Conservation (phyloP, 1,139 yeast genomes). For the Trichomonascaceae sp. region DNA sequence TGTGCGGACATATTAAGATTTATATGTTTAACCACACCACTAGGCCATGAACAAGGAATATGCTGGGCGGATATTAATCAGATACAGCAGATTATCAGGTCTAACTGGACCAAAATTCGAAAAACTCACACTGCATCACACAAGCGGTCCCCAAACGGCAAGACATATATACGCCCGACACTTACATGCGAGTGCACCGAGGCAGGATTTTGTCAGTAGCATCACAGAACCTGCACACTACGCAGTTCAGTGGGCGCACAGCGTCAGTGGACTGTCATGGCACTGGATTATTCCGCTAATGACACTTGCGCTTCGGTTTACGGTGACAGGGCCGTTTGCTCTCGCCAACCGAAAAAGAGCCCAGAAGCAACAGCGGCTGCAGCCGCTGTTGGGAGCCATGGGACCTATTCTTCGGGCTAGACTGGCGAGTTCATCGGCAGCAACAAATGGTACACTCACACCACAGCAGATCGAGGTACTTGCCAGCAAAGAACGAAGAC, state of each 20-base stretch:
- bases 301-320: constrained; percentile 50
- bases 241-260: constrained; percentile 16
- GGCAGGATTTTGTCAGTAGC: too few species aligned
- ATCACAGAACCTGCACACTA: constrained; percentile 13
- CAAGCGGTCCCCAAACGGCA: too few species aligned
- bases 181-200: too few species aligned
- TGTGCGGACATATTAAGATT: too few species aligned
- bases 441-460: constrained; percentile 36
- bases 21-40: too few species aligned
- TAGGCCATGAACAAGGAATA: too few species aligned
- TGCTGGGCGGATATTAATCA: too few species aligned
- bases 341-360: constrained; percentile 55
- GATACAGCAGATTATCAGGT: too few species aligned
- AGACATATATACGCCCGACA: too few species aligned
- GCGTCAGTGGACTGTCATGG: constrained; percentile 61
- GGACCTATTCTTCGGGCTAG: constrained; percentile 63
- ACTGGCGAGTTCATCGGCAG: constrained; percentile 36
- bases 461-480: constrained; percentile 67
- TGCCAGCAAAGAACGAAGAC: constrained; percentile 64
- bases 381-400: constrained; percentile 54
- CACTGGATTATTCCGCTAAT: constrained; percentile 64
- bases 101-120: too few species aligned
- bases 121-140: too few species aligned
- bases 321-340: constrained; percentile 69
- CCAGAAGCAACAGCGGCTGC: constrained; percentile 53